Base-by-base conservation (phyloP, 1,139 yeast species). In the Blastobotrys illinoisensis region DNA sequence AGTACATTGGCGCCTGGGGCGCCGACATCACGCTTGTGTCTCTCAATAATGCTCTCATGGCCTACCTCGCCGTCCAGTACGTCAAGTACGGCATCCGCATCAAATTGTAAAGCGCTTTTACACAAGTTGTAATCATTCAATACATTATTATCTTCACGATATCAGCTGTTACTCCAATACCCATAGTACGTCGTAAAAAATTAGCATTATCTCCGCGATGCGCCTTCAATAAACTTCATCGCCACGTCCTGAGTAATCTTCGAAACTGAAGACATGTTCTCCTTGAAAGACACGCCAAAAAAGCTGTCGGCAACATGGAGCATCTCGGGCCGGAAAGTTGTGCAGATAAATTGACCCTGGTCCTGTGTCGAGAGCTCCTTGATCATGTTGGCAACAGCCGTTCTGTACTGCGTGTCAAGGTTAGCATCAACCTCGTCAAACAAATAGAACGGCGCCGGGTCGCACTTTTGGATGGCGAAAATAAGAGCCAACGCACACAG, bases 401-500 rank as follows among this genome's bases (percentile, higher is more conserved):
- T 81, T 64, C 99, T 80, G 68, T 91, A 91, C 67, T 89, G 97
- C 1, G 96, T 83, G 72, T 93, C 99, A 58, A 93, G 77, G 62
- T 93, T 93, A 7, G 98, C 97, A 73, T 93, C 99, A 57, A 93
- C 86, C 74, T 93, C 99, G 70, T 93, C 99, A 71, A 93, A 90
- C 53, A 93, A 73, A 67, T 93, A 93, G 69, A 93, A 93, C 50
- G 99, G 98, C 1, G 98, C 98, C 9, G 98, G 98, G 63, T 93
- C 98, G 62, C 95, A 88, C 67, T 80, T 83, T 72, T 93, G 99
- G 59, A 93, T 89, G 3, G 99, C 98, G 58, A 93, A 78, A 60
- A 93, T 91, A 52, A 93, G 78, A 0, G 98, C 91, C 62, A 93
- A 83, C 1, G 99, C 98, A 76, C 98, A 91, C 18, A 93, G 74